Base-by-base conservation (phyloP, 495 filamentous ascomycete genomes). In the Chlorociboria aeruginascens region DNA sequence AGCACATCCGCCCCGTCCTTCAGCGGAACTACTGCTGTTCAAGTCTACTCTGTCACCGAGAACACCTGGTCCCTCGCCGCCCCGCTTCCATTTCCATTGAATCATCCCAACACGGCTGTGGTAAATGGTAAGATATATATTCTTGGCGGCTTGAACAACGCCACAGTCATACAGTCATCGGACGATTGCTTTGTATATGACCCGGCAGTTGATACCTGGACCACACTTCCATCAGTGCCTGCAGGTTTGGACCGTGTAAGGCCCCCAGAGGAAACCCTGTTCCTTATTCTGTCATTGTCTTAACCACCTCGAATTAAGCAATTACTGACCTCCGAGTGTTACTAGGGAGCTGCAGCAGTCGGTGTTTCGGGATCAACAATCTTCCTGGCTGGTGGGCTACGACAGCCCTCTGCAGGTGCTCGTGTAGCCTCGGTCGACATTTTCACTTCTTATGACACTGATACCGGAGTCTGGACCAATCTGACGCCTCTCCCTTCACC, bases 51-150 rank as follows among this genome's bases (percentile, higher is more conserved):
- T 45, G 57, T 63, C 31, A 7, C 49, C 4, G 16, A 29, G 1
- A 47, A 61, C 13, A 60, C 36, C 2, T 70, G 66, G 67, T 54
- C 30, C 10, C 43, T 33, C n/a, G 50, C 52, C 0, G 40, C 61
- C 0, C 56, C 61, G 2, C 40, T 62, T 1, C 67, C 67, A 0
- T 43, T 44, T 4, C 34, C 53, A 0, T 43, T 67, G 30, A 65
- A 64, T 40, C 63, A 70, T 28, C 40, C 53, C 46, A 67, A 70
- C 44, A 56, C 42, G 14, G 66, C 56, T 20, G 58, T 54, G 1
- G 53, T 66, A 11, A 53, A 61, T 14, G 62, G 56, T 11, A 67
- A 66, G 48, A 54, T 70, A 44, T 68, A 64, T 41, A 40, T 68
- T 8, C 58, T 68, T 7, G 65, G 67, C 30, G 62, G 63, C 12